A percentile compares a stretch with the other conserved stretches of the same genome.
Evolutionary conservation across 495 filamentous ascomycete genomes (phyloP).

Genomic region (Amniculicola lignicola): DNA sequence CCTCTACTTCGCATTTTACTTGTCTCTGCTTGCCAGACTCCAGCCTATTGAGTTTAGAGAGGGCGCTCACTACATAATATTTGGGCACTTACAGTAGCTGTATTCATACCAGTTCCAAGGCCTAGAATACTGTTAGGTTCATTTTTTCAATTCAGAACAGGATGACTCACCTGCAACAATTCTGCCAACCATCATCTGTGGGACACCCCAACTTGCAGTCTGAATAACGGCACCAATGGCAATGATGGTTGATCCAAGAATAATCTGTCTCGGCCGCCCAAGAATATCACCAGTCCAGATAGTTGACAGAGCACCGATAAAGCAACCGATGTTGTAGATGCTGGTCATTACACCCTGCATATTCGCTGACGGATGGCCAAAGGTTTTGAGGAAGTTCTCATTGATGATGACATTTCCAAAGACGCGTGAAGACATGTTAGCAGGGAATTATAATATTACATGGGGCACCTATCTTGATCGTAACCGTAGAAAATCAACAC

Average conservation of each 20-base stretch:
- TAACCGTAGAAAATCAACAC: slow-evolving; percentile 32
- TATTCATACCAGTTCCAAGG: slow-evolving; percentile 42
- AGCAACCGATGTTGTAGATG: slow-evolving; percentile 35
- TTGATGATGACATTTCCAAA: slow-evolving; percentile 34
- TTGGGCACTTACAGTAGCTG: too few relatives aligned
- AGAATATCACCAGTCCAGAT: slow-evolving; percentile 31
- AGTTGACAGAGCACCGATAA: slow-evolving; percentile 29
- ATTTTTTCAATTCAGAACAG: neutral
- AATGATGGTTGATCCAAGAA: slow-evolving; percentile 32
- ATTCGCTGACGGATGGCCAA: slow-evolving; percentile 29
- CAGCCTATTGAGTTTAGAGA: too few relatives aligned
- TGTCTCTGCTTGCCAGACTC: slow-evolving; percentile 38
- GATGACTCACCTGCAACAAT: slow-evolving; percentile 29
- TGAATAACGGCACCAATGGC: slow-evolving; percentile 38
- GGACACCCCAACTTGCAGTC: slow-evolving; percentile 29
- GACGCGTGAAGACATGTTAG: slow-evolving; percentile 8
- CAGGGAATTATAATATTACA: neutral
- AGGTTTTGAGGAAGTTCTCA: slow-evolving; percentile 28
- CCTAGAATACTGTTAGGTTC: neutral
- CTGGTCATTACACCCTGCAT: slow-evolving; percentile 34
- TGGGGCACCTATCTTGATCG: slow-evolving; percentile 19
- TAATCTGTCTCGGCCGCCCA: slow-evolving; percentile 25
- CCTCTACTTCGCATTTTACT: slow-evolving; percentile 33
- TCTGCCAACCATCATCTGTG: slow-evolving; percentile 37
- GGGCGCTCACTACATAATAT: too few relatives aligned